Percentiles rank a stretch among this genome's conserved stretches.
These are phyloP conservation scores for Coniferiporia sulphurascens DNA, from an alignment of 1,284 basidiomycete species.

Conservation along the genomic window DNA sequence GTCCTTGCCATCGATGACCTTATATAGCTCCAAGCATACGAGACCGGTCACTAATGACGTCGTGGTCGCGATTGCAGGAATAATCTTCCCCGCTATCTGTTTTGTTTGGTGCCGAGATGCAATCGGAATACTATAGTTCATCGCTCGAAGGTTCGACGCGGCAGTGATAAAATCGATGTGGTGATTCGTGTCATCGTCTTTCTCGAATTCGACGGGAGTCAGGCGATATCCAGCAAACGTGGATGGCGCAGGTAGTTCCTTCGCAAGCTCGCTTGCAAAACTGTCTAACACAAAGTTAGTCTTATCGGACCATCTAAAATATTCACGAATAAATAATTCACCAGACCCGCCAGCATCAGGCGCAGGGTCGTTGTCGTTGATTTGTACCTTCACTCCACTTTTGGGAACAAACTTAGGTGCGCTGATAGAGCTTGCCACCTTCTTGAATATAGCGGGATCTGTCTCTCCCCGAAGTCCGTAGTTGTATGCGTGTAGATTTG, in stretches of 20 bases:
- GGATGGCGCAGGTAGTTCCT: conserved; percentile 80
- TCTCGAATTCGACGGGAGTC: conserved; percentile 96
- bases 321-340: conserved; percentile 4
- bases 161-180: conserved; percentile 99
- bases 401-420: conserved; percentile 94
- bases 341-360: conserved; percentile 45
- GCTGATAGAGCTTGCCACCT: conserved; percentile 78
- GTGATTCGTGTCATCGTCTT: conserved; percentile 97
- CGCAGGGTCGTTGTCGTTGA: conserved; percentile 90
- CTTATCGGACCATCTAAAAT: background rate
- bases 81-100: conserved; percentile 99
- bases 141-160: conserved; percentile 93
- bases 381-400: conserved; percentile 91
- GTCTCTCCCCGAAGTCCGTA: conserved; percentile 93
- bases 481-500: conserved; percentile 97
- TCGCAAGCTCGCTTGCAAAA: conserved; percentile 53
- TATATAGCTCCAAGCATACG: conserved; percentile 96
- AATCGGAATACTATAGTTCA: conserved; percentile 89
- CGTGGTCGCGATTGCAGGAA: conserved; percentile 98
- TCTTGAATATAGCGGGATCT: conserved; percentile 78
- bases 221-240: conserved; percentile 94
- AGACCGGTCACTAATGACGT: conserved; percentile 94
- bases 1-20: conserved; percentile 95
- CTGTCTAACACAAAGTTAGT: conserved; percentile 36
- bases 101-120: conserved; percentile 96